Base-by-base conservation (phyloP, 768 basidiomycete species). In the Suillus weaverae region DNA sequence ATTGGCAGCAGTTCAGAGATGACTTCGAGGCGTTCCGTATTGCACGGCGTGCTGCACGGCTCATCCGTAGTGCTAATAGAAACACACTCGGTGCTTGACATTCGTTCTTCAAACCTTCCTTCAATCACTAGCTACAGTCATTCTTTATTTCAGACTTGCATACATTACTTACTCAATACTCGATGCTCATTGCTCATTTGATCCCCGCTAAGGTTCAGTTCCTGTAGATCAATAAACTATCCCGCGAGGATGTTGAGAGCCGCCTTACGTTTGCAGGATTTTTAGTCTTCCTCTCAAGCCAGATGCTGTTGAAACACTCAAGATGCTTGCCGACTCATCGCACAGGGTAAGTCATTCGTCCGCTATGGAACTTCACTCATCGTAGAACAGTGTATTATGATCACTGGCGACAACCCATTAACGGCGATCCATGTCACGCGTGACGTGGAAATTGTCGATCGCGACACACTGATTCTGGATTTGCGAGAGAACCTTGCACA, bases 391-490 rank as follows among this genome's bases (percentile, higher is more conserved):
- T 99, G 97, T 74, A 83, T 99, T 64, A 99, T 99, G 97, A 99
- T 99, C 68, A 99, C 97, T 54, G 97, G 97, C 43, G 97, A 99
- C 76, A 99, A 99, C 76, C 97, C 97, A 9, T 80, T 99, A 61
- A 99, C 97, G 0, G 97, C 97, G 8, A 89, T 93, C 0, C 97
- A 99, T 73, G 96, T 99, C 53, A 97, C 97, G 20, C 85, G 85
- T 32, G 95, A 97, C 72, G 97, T 99, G 8, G 97, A 99, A 71
- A 99, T 99, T 66, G 90, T 99, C 22, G 97, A 99, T 72, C 89
- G 96, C 35, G 94, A 97, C 6, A 94, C 89, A 1, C 85, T 99
- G 35, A 98, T 99, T 66, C 81, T 99, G 33, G 97, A 99, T 74
- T 72, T 94, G 61, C 89, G 86, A 70, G 97, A 97, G 72, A 89